Evolutionary conservation across 768 basidiomycete genomes (phyloP), one percentile per base, ranked within the genome.

Genomic region (Austroboletus eburneus): DNA sequence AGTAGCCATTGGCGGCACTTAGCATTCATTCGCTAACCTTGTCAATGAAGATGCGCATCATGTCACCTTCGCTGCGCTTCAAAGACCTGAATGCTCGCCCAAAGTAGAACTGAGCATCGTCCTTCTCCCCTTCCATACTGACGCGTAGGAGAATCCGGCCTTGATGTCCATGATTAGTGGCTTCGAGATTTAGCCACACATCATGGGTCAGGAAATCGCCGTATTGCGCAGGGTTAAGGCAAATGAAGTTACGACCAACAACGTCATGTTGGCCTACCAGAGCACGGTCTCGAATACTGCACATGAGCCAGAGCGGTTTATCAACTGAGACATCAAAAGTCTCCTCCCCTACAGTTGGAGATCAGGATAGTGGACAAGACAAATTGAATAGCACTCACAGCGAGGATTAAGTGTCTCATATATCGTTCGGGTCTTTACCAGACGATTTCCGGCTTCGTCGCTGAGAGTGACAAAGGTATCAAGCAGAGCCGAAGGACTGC

Each of bases 51-150:
- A 88, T 88, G 10, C 94, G 77, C 43, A 93, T 79, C 95, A 99
- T 97, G 59, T 99, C 95, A 20, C 79, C 83, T 62, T 98, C 92
- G 0, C 92, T 90, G 25, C 93, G 74, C 69, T 97, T 97, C 55
- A 99, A 65, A 32, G 85, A 91, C 38, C 95, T 77, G 76, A 99
- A 99, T 3, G 86, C 95, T 25, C 93, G 78, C 22, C 96, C 96
- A 59, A 98, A 99, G 73, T 88, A 94, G 73, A 96, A 99, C 56
- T 89, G 89, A 8, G 92, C 90, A 63, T 99, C 96, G 57, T 96
- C 93, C 68, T 95, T 93, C 75, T 98, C 96, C 43, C 94, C 93
- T 61, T 99, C 96, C 93, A 98, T 96, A 61, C 91, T 94, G 48
- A 98, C 78, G 17, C 96, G 80, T 25, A 96, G 72, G 30, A 96